These are phyloP conservation scores for Marasmius sp. DNA, from an alignment of 1,284 basidiomycete species.

Conservation along the genomic window DNA sequence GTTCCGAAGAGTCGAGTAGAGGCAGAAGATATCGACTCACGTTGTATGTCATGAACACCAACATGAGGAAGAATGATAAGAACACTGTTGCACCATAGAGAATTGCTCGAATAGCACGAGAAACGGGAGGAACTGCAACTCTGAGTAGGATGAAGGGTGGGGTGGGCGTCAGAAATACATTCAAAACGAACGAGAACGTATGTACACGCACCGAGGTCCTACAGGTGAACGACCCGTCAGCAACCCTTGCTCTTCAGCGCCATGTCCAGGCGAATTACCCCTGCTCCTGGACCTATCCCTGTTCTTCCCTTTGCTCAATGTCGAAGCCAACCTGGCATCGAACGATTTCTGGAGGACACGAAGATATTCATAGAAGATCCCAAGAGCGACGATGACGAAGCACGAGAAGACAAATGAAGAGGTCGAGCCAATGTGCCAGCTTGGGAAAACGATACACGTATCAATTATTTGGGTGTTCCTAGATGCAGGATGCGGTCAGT, in stretches of 20 bases:
- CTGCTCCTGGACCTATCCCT: conserved; percentile 36
- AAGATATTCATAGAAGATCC: conserved; percentile 75
- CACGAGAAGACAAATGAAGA: conserved; percentile 60
- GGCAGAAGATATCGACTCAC: conserved; percentile 36
- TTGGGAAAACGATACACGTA: conserved; percentile 73
- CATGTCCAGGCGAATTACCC: conserved; percentile 33
- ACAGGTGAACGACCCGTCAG: conserved; percentile 43
- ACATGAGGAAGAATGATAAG: conserved; percentile 84
- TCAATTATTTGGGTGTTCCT: conserved; percentile 76
- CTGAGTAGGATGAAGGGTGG: conserved; percentile 27
- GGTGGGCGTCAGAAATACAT: not conserved
- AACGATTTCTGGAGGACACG: conserved; percentile 57
- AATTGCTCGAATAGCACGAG: conserved; percentile 57
- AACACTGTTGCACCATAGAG: conserved; percentile 69
- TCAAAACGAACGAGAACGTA: conserved; percentile 20
- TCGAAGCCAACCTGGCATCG: conserved; percentile 55
- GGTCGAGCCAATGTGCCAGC: conserved; percentile 69
- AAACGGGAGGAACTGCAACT: conserved; percentile 44
- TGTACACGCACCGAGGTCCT: conserved; percentile 39
- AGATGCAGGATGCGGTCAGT: not conserved
- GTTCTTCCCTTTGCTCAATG: conserved; percentile 50
- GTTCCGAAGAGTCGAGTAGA: conserved; percentile 4
- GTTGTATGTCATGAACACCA: conserved; percentile 88
- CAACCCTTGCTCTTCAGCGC: conserved; percentile 53
- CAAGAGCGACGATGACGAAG: conserved; percentile 59